These are phyloP conservation scores for Lasiodiplodia sp. DNA, from an alignment of 2,329 filamentous ascomycete genomes.

Conservation along the genomic window DNA sequence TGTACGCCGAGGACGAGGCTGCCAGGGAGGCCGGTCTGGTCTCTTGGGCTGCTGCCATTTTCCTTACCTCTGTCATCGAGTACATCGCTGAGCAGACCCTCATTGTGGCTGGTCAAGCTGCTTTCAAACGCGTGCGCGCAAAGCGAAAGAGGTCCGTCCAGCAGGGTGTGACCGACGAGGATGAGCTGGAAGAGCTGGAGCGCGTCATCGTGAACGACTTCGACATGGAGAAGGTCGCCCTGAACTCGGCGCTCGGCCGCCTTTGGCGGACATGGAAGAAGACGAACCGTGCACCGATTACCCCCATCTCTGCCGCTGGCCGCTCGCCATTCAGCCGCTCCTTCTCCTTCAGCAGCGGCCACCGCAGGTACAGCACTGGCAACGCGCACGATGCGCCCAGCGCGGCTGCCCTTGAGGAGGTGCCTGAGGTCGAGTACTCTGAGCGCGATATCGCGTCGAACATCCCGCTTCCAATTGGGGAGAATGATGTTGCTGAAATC, in stretches of 20 bases:
- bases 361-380: constrained; percentile 27
- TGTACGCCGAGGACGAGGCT: constrained; percentile 41
- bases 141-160: constrained; percentile 47
- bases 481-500: constrained; percentile 79
- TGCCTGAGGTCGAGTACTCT: constrained; percentile 53
- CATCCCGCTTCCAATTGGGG: constrained; percentile 72
- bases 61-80: constrained; percentile 92
- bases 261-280: constrained; percentile 98
- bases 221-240: constrained; percentile 91
- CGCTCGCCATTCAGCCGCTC: constrained; percentile 1
- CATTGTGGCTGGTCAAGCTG: constrained; percentile 84
- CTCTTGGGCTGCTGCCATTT: constrained; percentile 92
- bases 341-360: neutral
- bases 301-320: constrained; percentile 36
- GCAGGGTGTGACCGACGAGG: constrained; percentile 3
- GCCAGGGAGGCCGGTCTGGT: constrained; percentile 55
- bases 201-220: constrained; percentile 84
- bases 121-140: constrained; percentile 68
- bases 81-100: constrained; percentile 92
- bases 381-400: constrained; percentile 27
- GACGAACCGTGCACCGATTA: constrained; percentile 63
- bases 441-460: constrained; percentile 60
- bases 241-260: constrained; percentile 86
- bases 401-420: constrained; percentile 25
- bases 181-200: constrained; percentile 62